phyloP scores from a whole-genome alignment of 2,329 filamentous ascomycete genomes.

The Venturia asperata region DNA sequence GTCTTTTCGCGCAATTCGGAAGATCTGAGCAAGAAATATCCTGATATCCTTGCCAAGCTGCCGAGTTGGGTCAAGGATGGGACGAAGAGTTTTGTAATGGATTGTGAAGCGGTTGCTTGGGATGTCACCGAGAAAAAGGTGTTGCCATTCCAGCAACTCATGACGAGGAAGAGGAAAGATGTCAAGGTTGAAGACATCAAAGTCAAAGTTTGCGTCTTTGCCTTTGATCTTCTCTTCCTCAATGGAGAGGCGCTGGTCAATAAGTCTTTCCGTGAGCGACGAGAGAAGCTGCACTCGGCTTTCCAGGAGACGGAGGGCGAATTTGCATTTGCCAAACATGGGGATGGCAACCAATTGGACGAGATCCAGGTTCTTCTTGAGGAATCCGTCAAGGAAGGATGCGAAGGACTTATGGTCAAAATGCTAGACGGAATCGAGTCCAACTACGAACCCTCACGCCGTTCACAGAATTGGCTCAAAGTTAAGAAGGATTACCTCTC shows the following conservation, averaged over 20 bases:
- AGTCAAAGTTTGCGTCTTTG: slow-evolving; percentile 94
- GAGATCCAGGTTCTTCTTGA: slow-evolving; percentile 90
- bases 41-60: slow-evolving; percentile 84
- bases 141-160: slow-evolving; percentile 91
- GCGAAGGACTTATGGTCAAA: slow-evolving; percentile 98
- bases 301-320: slow-evolving; percentile 80
- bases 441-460: slow-evolving; percentile 91
- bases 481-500: slow-evolving; percentile 97
- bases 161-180: slow-evolving; percentile 97
- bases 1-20: slow-evolving; percentile 98
- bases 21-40: slow-evolving; percentile 94
- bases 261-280: slow-evolving; percentile 75
- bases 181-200: slow-evolving; percentile 94
- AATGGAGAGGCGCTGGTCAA: slow-evolving; percentile 86
- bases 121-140: slow-evolving; percentile 93
- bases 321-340: slow-evolving; percentile 80
- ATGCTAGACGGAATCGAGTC: slow-evolving; percentile 93
- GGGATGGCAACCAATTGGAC: slow-evolving; percentile 81
- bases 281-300: slow-evolving; percentile 63
- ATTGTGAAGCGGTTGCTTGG: slow-evolving; percentile 97
- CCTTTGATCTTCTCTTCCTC: slow-evolving; percentile 88
- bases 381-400: slow-evolving; percentile 90
- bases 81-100: slow-evolving; percentile 93
- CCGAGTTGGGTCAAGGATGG: slow-evolving; percentile 81
- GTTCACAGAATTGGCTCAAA: slow-evolving; percentile 97